Evolutionary conservation across 208 protist species (phyloP).

Genomic region (Acanthamoeba sp.): DNA sequence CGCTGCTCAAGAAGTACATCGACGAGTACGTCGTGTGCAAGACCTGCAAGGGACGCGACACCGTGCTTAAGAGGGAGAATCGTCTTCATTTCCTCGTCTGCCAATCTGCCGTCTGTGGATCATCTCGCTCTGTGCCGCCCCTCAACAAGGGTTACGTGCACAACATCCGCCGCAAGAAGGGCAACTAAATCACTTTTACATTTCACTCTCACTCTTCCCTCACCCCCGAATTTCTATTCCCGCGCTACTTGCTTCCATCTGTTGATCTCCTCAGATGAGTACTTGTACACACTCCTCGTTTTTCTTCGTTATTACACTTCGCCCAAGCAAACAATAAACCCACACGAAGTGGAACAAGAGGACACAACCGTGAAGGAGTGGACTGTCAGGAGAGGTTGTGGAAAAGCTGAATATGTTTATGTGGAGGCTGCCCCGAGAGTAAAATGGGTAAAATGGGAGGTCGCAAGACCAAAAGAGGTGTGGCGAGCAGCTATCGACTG

Average conservation of each 20-base stretch:
- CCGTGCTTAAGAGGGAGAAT: slow-evolving; percentile 84
- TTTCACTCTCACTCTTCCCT: background rate
- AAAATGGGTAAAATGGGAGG: background rate
- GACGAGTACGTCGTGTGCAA: slow-evolving; percentile 90
- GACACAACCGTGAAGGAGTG: too few relatives aligned
- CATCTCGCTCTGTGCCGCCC: slow-evolving; percentile 46
- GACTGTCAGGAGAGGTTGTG: too few relatives aligned
- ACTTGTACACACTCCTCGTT: background rate
- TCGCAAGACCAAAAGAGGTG: too few relatives aligned
- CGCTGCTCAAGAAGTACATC: slow-evolving; percentile 89
- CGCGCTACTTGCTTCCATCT: background rate
- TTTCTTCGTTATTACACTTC: background rate
- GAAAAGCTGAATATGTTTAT: too few relatives aligned
- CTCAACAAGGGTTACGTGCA: slow-evolving; percentile 75
- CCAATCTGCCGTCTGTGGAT: slow-evolving; percentile 53
- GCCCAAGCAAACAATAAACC: too few relatives aligned
- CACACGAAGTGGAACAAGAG: too few relatives aligned
- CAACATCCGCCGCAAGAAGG: slow-evolving; percentile 72
- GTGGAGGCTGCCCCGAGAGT: background rate
- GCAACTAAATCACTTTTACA: slow-evolving; percentile 1
- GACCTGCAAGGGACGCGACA: slow-evolving; percentile 89
- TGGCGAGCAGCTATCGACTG: background rate
- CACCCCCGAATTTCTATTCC: background rate
- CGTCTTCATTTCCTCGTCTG: slow-evolving; percentile 61
- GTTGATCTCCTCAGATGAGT: background rate